These are phyloP conservation scores for Euphorbia peplus DNA, from an alignment of 345 rosid genomes.

Conservation along the genomic window DNA sequence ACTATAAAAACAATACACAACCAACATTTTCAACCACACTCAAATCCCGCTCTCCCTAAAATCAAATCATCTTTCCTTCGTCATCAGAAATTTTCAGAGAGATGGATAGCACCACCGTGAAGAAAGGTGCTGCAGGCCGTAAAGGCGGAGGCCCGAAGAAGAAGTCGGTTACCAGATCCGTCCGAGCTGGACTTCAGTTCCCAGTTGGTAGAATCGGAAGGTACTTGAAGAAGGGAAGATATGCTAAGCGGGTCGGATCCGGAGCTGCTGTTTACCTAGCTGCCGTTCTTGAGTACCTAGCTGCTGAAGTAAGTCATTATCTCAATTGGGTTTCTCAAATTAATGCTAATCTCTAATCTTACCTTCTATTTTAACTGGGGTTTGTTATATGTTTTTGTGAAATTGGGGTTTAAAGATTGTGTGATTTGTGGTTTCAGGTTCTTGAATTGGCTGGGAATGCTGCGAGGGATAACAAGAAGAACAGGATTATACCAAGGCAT, in stretches of 20 bases:
- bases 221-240: slow-evolving; percentile 71
- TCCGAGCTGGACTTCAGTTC: slow-evolving; percentile 71
- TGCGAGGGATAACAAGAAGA: slow-evolving; percentile 39
- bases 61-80: not conserved
- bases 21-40: not conserved
- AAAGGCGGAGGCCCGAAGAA: slow-evolving; percentile 72
- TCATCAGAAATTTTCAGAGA: too few species aligned
- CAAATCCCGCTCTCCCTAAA: too few species aligned
- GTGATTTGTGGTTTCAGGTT: slow-evolving; percentile 18
- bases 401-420: not conserved
- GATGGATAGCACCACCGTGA: slow-evolving; percentile 59
- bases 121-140: slow-evolving; percentile 71
- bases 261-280: slow-evolving; percentile 85
- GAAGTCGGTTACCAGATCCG: slow-evolving; percentile 76
- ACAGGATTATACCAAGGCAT: slow-evolving; percentile 36
- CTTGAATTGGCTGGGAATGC: slow-evolving; percentile 45
- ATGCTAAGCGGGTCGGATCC: slow-evolving; percentile 58
- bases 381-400: not conserved
- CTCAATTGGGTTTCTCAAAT: too few species aligned
- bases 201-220: slow-evolving; percentile 83
- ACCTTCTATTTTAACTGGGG: not conserved
- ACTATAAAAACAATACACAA: not conserved
- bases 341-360: too few species aligned
- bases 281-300: slow-evolving; percentile 81
- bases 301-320: slow-evolving; percentile 66